Evolutionary conservation across 202 grass and related monocot species (phyloP).

Genomic region (Schoenoplectus tabernaemontani): DNA sequence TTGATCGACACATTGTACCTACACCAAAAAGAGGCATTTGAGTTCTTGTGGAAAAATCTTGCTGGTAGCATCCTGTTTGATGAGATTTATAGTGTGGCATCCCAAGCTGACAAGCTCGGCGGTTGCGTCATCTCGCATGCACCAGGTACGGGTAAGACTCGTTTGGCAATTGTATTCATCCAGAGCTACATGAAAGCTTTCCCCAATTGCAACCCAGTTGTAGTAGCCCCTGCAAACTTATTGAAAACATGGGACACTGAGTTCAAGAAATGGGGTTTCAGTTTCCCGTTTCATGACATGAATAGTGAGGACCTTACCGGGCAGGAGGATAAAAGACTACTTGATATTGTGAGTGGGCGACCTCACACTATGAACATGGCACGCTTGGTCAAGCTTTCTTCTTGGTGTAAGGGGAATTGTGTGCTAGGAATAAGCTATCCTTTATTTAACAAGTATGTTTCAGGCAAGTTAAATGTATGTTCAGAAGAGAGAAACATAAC

Average conservation of each 20-base stretch:
- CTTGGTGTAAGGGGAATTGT: constrained; percentile 48
- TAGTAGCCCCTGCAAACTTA: constrained; percentile 58
- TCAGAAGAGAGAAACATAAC: constrained; percentile 22
- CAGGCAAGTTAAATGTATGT: constrained; percentile 6
- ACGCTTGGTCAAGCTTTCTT: constrained; percentile 36
- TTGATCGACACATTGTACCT: constrained; percentile 42
- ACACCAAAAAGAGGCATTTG: constrained; percentile 65
- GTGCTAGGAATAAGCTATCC: constrained; percentile 75
- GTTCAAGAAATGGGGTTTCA: constrained; percentile 58
- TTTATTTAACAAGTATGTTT: constrained; percentile 45
- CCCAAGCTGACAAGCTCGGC: constrained; percentile 21
- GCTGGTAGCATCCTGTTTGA: constrained; percentile 41
- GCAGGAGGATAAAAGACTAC: constrained; percentile 34
- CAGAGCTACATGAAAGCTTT: constrained; percentile 58
- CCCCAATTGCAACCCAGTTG: constrained; percentile 40
- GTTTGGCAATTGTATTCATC: constrained; percentile 65
- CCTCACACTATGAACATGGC: constrained; percentile 11
- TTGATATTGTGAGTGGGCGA: constrained; percentile 16
- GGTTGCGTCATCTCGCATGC: constrained; percentile 88
- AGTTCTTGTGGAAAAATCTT: constrained; percentile 72
- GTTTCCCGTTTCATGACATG: constrained; percentile 60
- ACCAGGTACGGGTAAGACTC: constrained; percentile 78
- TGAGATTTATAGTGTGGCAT: constrained; percentile 21
- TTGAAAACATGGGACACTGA: constrained; percentile 65
- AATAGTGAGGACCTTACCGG: constrained; percentile 41